These are phyloP conservation scores for Erythrobasidium hasegawianum DNA, from an alignment of 1,284 basidiomycete genomes.

Conservation along the genomic window DNA sequence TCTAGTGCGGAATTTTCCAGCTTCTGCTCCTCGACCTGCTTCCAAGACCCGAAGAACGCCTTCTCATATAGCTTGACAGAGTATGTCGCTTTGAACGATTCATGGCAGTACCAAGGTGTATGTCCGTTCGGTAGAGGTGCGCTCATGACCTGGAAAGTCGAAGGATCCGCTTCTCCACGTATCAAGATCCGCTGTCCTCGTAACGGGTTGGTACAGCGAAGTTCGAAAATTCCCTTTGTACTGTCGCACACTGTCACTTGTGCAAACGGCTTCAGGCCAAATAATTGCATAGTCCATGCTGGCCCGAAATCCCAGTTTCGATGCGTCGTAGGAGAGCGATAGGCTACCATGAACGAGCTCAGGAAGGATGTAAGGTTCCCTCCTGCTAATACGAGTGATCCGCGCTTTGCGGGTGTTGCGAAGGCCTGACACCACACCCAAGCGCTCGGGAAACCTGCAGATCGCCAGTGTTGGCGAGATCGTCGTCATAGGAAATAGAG, in stretches of 20 bases:
- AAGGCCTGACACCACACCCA: conserved; percentile 34
- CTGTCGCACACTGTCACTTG: conserved; percentile 9
- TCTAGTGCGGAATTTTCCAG: conserved; percentile 24
- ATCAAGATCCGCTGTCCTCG: conserved; percentile 14
- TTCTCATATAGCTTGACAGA: conserved; percentile 15
- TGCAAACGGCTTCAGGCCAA: conserved; percentile 10
- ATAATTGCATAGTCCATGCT: conserved; percentile 18
- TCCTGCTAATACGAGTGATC: conserved; percentile 24
- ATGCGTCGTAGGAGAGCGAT: conserved; percentile 19
- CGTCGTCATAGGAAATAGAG: no score
- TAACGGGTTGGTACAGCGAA: conserved; percentile 28
- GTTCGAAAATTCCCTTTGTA: conserved; percentile 2
- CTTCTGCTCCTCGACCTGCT: conserved; percentile 18
- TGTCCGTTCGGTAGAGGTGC: conserved; percentile 25
- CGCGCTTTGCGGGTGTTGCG: not conserved
- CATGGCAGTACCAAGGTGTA: conserved; percentile 30
- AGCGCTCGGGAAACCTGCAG: conserved; percentile 25
- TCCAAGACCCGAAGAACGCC: conserved; percentile 8
- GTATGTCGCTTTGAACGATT: conserved; percentile 17
- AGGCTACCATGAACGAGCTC: conserved; percentile 28
- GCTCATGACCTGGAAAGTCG: conserved; percentile 24
- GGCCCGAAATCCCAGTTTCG: conserved; percentile 30
- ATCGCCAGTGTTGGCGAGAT: not conserved
- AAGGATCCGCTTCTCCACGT: conserved; percentile 12
- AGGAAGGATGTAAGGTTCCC: conserved; percentile 19